phyloP scores from a whole-genome alignment of 2,329 filamentous ascomycete genomes.

The Lachnellula willkommii region DNA sequence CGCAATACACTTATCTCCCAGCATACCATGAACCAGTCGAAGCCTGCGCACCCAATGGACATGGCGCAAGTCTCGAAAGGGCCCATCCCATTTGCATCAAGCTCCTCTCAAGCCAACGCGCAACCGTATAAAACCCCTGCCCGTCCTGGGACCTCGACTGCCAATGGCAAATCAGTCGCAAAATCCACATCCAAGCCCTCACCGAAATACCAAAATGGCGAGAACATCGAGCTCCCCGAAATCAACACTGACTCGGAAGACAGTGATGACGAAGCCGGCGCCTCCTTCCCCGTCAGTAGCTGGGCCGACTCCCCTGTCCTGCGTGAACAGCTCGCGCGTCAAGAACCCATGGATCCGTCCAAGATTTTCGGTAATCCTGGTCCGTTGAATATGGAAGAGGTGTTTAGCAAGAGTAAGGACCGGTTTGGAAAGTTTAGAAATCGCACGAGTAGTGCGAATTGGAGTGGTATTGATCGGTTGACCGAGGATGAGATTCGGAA shows the following conservation, averaged over 20 bases:
- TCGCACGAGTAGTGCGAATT: conserved; percentile 90
- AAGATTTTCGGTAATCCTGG: conserved; percentile 83
- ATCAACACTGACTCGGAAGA: conserved; percentile 94
- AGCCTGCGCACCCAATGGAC: conserved; percentile 66
- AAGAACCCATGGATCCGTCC: conserved; percentile 81
- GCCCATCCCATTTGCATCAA: conserved; percentile 83
- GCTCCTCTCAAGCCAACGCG: conserved; percentile 48
- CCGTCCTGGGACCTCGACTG: conserved; percentile 42
- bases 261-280: conserved; percentile 62
- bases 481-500: conserved; percentile 82
- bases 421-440: conserved; percentile 82
- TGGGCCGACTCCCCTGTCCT: conserved; percentile 91
- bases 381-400: conserved; percentile 90
- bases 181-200: conserved; percentile 65
- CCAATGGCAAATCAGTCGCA: conserved; percentile 46
- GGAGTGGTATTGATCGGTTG: conserved; percentile 74
- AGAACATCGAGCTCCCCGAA: conserved; percentile 86
- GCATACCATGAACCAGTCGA: conserved; percentile 56
- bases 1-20: conserved; percentile 62
- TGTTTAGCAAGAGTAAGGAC: conserved; percentile 86
- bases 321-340: conserved; percentile 65
- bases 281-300: conserved; percentile 59
- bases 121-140: conserved; percentile 65
- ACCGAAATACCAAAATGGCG: conserved; percentile 81
- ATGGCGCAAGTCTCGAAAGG: conserved; percentile 84